phyloP scores from a whole-genome alignment of 257 asterid species.

The Hygrophila difformis region DNA sequence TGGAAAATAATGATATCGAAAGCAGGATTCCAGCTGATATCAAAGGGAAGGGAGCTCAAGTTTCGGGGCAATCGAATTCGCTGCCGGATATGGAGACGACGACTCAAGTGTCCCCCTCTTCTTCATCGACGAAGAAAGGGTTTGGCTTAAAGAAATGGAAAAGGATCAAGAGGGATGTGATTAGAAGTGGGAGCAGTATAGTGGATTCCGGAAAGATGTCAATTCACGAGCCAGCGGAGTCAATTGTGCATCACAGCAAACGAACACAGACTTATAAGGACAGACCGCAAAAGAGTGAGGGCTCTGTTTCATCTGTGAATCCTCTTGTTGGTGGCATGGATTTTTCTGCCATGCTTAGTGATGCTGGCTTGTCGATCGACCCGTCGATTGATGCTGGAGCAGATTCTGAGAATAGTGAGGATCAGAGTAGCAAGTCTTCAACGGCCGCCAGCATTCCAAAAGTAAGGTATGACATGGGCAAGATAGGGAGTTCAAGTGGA shows the following conservation, averaged over 20 bases:
- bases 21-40: slow-evolving; percentile 13
- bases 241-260: slow-evolving; percentile 23
- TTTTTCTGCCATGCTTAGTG: slow-evolving; percentile 25
- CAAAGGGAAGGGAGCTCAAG: slow-evolving; percentile 21
- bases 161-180: slow-evolving; percentile 51
- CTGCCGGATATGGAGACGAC: slow-evolving; percentile 8
- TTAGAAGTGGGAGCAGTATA: slow-evolving; percentile 25
- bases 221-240: slow-evolving; percentile 28
- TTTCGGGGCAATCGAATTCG: slow-evolving; percentile 4
- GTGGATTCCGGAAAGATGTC: slow-evolving; percentile 24
- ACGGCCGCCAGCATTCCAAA: slow-evolving; percentile 60
- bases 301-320: slow-evolving; percentile 48
- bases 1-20: neutral
- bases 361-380: slow-evolving; percentile 23
- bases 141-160: slow-evolving; percentile 72
- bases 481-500: slow-evolving; percentile 31
- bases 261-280: slow-evolving; percentile 29
- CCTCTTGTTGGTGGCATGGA: slow-evolving; percentile 30
- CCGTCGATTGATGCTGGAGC: slow-evolving; percentile 27
- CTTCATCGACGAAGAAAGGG: slow-evolving; percentile 31
- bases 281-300: slow-evolving; percentile 35
- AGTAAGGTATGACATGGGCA: slow-evolving; percentile 26
- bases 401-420: slow-evolving; percentile 63
- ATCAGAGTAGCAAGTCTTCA: slow-evolving; percentile 54
- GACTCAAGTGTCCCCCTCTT: slow-evolving; percentile 19